Conservation (phyloP, 495 filamentous ascomycete species). For the Hyphodiscus hymeniophilus region DNA sequence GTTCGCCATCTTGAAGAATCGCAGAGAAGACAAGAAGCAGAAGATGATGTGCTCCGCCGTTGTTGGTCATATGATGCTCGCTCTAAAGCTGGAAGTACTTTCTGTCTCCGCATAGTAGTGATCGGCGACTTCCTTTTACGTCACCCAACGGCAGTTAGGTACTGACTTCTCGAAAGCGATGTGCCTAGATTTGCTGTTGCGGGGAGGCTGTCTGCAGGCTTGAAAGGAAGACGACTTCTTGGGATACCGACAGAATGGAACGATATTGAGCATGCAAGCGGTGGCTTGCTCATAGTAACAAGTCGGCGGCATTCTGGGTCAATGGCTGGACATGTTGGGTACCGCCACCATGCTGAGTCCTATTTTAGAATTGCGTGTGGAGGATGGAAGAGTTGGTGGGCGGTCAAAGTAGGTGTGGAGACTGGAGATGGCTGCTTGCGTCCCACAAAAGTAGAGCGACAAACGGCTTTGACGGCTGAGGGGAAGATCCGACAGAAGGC, state of each 20-base stretch:
- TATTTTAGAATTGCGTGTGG: slow-evolving; percentile 2
- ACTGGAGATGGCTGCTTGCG: neutral
- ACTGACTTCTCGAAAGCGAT: too few species aligned
- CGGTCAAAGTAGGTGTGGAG: neutral
- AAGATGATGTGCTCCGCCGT: neutral
- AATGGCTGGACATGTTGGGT: slow-evolving; percentile 2
- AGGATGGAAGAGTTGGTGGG: too few species aligned
- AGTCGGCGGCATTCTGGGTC: neutral
- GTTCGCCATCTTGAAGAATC: slow-evolving; percentile 6
- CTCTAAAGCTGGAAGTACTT: neutral
- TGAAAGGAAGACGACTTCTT: neutral
- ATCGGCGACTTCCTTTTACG: slow-evolving; percentile 1
- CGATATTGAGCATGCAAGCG: neutral
- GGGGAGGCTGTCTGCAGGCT: slow-evolving; percentile 1
- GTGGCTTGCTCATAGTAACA: slow-evolving; percentile 1
- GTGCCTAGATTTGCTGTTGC: neutral
- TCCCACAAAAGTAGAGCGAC: neutral
- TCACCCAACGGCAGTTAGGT: neutral
- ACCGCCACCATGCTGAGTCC: slow-evolving; percentile 9
- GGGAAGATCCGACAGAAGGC: slow-evolving; percentile 8
- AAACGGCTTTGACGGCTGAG: neutral
- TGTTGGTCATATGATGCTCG: neutral
- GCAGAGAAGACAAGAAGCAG: neutral
- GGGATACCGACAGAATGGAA: neutral
- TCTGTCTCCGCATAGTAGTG: neutral